phyloP scores from a whole-genome alignment of 1,284 basidiomycete genomes.

The Papiliotrema fonsecae region DNA sequence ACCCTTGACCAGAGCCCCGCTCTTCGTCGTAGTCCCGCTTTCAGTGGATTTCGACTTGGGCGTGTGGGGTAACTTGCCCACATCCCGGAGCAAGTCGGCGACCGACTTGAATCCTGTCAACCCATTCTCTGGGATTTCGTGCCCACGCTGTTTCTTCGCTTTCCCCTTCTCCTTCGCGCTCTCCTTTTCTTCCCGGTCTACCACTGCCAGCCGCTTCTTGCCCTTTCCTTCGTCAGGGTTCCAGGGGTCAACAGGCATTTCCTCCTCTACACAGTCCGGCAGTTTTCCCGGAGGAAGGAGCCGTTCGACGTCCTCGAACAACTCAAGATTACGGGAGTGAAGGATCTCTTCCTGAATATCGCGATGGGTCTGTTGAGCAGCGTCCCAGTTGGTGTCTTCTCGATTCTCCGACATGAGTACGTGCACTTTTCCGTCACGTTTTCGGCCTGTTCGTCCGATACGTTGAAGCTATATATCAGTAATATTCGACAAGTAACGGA shows the following conservation, averaged over 20 bases:
- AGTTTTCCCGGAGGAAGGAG: conserved; percentile 73
- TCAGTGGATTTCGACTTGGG: not conserved
- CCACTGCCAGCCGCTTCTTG: conserved; percentile 15
- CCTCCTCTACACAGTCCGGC: conserved; percentile 72
- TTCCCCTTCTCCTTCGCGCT: conserved; percentile 15
- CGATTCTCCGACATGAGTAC: conserved; percentile 87
- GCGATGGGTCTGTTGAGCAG: conserved; percentile 80
- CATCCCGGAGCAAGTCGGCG: conserved; percentile 30
- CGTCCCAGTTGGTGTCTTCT: conserved; percentile 87
- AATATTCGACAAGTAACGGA: not conserved
- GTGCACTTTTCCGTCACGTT: conserved; percentile 82
- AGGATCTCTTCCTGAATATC: conserved; percentile 86
- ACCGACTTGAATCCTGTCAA: conserved; percentile 43
- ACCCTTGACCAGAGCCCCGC: conserved; percentile 5
- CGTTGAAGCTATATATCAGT: conserved; percentile 71
- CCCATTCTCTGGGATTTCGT: conserved; percentile 42
- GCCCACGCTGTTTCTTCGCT: conserved; percentile 24
- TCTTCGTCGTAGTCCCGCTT: not conserved
- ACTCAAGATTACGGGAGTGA: conserved; percentile 76
- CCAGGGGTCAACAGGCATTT: conserved; percentile 55
- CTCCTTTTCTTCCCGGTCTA: conserved; percentile 9
- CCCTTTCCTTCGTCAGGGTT: conserved; percentile 37
- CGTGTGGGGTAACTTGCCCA: conserved; percentile 13
- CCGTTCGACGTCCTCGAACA: conserved; percentile 86
- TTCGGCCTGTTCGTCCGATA: conserved; percentile 90